These are phyloP conservation scores for Aquilaria agallochum DNA, from an alignment of 441 rosid genomes.

Conservation along the genomic window DNA sequence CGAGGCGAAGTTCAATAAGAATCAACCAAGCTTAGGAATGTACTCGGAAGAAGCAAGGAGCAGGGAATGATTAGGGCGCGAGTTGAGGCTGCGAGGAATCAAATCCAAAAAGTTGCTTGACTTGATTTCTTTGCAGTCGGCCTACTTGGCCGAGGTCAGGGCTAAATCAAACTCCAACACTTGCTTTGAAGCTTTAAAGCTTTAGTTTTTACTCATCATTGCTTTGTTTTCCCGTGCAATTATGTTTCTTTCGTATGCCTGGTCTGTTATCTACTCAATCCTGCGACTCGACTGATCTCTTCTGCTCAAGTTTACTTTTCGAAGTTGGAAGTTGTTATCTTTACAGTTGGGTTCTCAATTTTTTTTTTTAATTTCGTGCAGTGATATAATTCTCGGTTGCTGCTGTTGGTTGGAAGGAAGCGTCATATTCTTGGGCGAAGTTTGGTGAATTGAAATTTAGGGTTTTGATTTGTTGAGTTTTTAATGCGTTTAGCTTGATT, in stretches of 20 bases:
- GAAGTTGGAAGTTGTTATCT: constrained; percentile 21
- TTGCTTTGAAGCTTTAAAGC: constrained; percentile 27
- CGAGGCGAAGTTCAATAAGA: constrained; percentile 27
- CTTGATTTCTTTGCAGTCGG: constrained; percentile 40
- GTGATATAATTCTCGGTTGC: constrained; percentile 29
- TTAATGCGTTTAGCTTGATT: constrained; percentile 51
- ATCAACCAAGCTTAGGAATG: constrained; percentile 15
- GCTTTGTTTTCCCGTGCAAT: constrained; percentile 28
- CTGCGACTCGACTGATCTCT: constrained; percentile 52
- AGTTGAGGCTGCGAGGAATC: constrained; percentile 16
- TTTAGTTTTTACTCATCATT: constrained; percentile 38
- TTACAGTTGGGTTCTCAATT: constrained; percentile 29
- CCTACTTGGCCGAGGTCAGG: constrained; percentile 39
- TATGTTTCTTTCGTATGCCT: constrained; percentile 29
- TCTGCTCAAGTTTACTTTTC: constrained; percentile 30
- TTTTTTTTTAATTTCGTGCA: constrained; percentile 33
- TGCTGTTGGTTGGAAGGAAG: constrained; percentile 25
- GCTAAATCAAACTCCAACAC: constrained; percentile 27
- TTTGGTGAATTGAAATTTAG: constrained; percentile 22
- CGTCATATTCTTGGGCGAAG: constrained; percentile 9
- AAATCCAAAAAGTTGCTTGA: constrained; percentile 11
- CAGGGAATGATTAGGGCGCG: neutral
- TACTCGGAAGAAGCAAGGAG: constrained; percentile 14
- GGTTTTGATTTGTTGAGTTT: constrained; percentile 35
- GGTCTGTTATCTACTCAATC: constrained; percentile 40